phyloP scores from a whole-genome alignment of 2,329 filamentous ascomycete species.

The Didymella exigua region DNA sequence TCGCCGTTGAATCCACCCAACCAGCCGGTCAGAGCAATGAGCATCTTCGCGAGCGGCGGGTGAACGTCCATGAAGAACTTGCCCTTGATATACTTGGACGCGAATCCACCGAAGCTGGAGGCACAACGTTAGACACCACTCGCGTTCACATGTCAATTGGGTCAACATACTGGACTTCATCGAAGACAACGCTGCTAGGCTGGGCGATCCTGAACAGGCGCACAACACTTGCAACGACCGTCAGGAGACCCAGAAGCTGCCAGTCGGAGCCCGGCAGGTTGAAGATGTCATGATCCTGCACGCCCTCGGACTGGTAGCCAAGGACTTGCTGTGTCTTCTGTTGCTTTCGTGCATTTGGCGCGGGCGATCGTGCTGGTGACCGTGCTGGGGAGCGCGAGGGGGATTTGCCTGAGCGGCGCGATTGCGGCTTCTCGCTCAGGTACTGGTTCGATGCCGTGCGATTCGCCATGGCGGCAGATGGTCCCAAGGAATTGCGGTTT shows the following conservation, averaged over 20 bases:
- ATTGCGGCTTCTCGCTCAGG: constrained; percentile 40
- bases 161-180: constrained; percentile 93
- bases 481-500: constrained; percentile 25
- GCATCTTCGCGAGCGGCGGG: constrained; percentile 92
- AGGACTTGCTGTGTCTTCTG: constrained; percentile 36
- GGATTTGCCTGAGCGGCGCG: constrained; percentile 43
- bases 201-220: constrained; percentile 96
- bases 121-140: constrained; percentile 25
- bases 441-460: constrained; percentile 36
- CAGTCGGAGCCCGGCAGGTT: constrained; percentile 84
- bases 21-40: constrained; percentile 94
- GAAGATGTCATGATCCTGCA: constrained; percentile 91
- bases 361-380: constrained; percentile 26
- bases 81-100: constrained; percentile 98
- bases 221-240: constrained; percentile 75
- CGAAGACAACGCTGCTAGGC: constrained; percentile 94
- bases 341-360: constrained; percentile 32
- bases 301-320: constrained; percentile 77
- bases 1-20: constrained; percentile 91
- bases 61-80: constrained; percentile 99
- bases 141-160: constrained; percentile 1
- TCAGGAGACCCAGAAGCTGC: constrained; percentile 73
- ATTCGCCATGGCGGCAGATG: constrained; percentile 46
- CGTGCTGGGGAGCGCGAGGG: constrained; percentile 42
- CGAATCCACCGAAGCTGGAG: constrained; percentile 91